These are phyloP conservation scores for Rhizopogon parksii DNA, from an alignment of 1,284 basidiomycete species.

Conservation along the genomic window DNA sequence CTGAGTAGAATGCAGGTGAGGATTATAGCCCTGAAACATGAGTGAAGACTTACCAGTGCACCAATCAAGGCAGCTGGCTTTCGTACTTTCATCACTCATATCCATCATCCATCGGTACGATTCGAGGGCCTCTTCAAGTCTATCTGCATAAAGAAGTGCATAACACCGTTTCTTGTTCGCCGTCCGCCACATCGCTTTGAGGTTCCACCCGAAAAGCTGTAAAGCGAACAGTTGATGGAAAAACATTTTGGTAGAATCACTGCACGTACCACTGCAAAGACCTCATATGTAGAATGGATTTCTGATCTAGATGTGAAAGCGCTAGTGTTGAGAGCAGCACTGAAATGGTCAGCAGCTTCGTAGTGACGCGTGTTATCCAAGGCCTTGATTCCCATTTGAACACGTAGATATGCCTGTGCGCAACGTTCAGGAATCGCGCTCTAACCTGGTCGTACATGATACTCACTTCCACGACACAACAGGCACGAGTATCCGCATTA, in stretches of 20 bases:
- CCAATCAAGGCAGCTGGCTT: constrained; percentile 9
- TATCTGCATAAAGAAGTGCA: constrained; percentile 3
- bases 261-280: constrained; percentile 12
- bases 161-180: constrained; percentile 12
- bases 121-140: constrained; percentile 1
- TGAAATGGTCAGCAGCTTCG: constrained; percentile 5
- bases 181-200: constrained; percentile 9
- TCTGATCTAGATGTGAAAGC: constrained; percentile 9
- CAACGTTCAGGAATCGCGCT: background rate
- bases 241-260: background rate
- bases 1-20: constrained; percentile 4
- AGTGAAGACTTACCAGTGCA: constrained; percentile 8
- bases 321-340: constrained; percentile 1
- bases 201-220: constrained; percentile 19
- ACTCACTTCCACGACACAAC: constrained; percentile 13
- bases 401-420: constrained; percentile 15
- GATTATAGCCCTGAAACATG: background rate
- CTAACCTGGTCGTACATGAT: background rate
- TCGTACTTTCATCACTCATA: constrained; percentile 9
- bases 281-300: constrained; percentile 5
- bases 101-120: constrained; percentile 5
- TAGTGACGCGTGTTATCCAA: background rate
- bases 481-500: background rate
- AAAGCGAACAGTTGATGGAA: background rate
- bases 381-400: constrained; percentile 9